Percentiles rank a stretch among this genome's conserved stretches.
Evolutionary conservation across 257 asterid genomes (phyloP).

Genomic region (Nicotiana attenuata): DNA sequence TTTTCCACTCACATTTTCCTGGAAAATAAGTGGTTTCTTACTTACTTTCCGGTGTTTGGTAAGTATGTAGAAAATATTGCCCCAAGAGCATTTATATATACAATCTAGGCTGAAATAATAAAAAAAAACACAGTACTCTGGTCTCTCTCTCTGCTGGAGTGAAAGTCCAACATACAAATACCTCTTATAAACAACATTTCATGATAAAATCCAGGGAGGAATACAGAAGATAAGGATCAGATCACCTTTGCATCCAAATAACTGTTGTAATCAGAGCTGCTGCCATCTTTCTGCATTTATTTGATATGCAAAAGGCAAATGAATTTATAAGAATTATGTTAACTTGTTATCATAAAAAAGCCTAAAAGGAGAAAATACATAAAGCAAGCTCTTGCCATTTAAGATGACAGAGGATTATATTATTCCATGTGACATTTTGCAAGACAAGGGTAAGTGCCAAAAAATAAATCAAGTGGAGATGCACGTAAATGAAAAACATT

Average conservation of each 20-base stretch:
- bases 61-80: no score
- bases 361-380: neutral
- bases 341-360: neutral
- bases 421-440: neutral
- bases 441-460: neutral
- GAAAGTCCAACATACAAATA: constrained; percentile 1
- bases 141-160: neutral
- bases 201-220: neutral
- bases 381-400: neutral
- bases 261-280: constrained; percentile 58
- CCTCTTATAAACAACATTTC: neutral
- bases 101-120: neutral
- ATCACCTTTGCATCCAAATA: constrained; percentile 87
- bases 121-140: neutral
- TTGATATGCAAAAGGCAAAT: constrained; percentile 16
- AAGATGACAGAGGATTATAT: neutral
- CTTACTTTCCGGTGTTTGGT: no score
- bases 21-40: no score
- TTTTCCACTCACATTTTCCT: no score
- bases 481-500: neutral
- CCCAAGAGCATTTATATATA: no score
- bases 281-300: constrained; percentile 77
- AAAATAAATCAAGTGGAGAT: neutral
- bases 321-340: neutral
- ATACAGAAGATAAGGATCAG: neutral